Evolutionary conservation across 768 basidiomycete species (phyloP), one percentile per base, ranked within the genome.

Genomic region (Termitomyces sp.): DNA sequence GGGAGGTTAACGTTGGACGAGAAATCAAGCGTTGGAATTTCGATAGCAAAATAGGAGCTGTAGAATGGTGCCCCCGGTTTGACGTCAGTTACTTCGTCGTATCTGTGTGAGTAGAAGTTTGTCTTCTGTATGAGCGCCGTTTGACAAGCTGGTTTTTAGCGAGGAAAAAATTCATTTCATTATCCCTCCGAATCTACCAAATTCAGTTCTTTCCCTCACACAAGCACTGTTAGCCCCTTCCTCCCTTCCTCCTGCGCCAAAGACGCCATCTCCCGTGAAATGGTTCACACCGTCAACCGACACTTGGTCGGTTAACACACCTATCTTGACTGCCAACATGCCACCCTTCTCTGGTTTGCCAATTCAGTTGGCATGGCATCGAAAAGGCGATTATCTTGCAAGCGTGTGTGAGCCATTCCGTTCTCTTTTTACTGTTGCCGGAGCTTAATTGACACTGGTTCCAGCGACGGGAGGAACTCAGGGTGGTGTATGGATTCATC

Each of bases 401-500:
- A 92, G 92, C 50, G 94, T 98, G 59, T 90, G 96, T 98, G 69
- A 73, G 94, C 87, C 35, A 52, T 60, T 38, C 24, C 4, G 55
- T 14, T 42, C 16, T 38, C 35, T 7, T 46, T 47, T 64, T 54
- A 30, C 57, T 32, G 59, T 52, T 32, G 58, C 43, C 10, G 22
- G 24, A 58, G 38, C 24, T 49, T 59, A 58, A 55, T 60, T 54
- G 30, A 63, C 24, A 61, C 14, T 54, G 60, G 30, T 40, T 57
- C 53, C 44, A 89, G 87, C 87, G 16, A 81, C 75, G 63, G 80
- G 77, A 62, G 90, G 86, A 51, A 80, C 79, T 35, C 90, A 92
- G 68, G 87, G 89, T 36, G 84, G 86, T 46, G 91, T 98, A 30
- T 94, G 96, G 85, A 97, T 99, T 53, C 97, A 99, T 69, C 97